phyloP scores from a whole-genome alignment of 2,329 filamentous ascomycete species.

The Harringtonia aguacate region DNA sequence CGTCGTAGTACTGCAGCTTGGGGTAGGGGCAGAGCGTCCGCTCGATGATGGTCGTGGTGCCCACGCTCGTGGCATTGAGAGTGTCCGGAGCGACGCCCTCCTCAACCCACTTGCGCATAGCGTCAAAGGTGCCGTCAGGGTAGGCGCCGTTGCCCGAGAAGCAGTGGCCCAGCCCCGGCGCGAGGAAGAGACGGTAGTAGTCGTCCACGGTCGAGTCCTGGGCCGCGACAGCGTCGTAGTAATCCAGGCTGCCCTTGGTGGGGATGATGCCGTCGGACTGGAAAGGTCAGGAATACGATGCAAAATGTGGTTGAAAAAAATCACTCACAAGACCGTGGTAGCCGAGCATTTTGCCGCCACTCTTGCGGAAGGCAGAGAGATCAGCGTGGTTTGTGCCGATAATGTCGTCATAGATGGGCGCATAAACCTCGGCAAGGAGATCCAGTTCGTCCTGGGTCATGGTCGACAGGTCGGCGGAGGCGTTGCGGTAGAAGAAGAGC shows the following conservation, averaged over 20 bases:
- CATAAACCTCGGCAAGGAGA: neutral
- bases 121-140: slow-evolving; percentile 17
- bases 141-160: slow-evolving; percentile 15
- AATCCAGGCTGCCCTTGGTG: slow-evolving; percentile 7
- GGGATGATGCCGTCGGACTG: slow-evolving; percentile 10
- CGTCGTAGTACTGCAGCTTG: no score
- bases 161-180: slow-evolving; percentile 23
- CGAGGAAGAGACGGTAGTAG: slow-evolving; percentile 21
- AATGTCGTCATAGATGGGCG: neutral
- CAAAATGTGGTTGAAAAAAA: no score
- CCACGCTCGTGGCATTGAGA: no score
- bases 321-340: neutral
- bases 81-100: neutral
- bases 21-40: no score
- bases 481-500: neutral
- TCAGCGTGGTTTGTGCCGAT: slow-evolving; percentile 23
- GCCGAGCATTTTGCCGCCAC: slow-evolving; percentile 33
- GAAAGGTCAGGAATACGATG: neutral
- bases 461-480: neutral
- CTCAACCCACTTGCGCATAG: neutral
- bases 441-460: slow-evolving; percentile 1
- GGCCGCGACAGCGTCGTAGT: slow-evolving; percentile 15
- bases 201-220: slow-evolving; percentile 14
- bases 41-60: no score
- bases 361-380: slow-evolving; percentile 27